Evolutionary conservation across 1,284 basidiomycete genomes (phyloP).

Genomic region (Caloboletus firmus): DNA sequence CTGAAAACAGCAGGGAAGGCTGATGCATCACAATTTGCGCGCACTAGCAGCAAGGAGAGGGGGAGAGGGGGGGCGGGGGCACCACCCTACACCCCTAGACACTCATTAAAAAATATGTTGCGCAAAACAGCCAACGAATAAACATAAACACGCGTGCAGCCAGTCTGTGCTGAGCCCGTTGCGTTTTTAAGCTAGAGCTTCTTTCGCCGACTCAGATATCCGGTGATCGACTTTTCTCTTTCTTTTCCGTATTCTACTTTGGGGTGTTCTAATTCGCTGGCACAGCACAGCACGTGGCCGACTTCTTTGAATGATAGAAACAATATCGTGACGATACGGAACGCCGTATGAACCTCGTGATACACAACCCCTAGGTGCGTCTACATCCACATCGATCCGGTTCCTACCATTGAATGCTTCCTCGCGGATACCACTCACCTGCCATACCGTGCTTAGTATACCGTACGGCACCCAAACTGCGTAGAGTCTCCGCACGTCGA

Average conservation of each 20-base stretch:
- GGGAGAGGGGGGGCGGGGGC: too few relatives aligned
- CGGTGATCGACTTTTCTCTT: not conserved
- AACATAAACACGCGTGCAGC: too few relatives aligned
- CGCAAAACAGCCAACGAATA: too few relatives aligned
- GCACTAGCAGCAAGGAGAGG: too few relatives aligned
- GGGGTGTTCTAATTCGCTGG: constrained; percentile 2
- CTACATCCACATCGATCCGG: not conserved
- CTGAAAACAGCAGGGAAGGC: not conserved
- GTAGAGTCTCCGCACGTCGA: not conserved
- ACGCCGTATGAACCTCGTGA: not conserved
- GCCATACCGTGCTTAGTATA: not conserved
- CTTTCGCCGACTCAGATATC: not conserved
- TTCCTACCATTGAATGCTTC: not conserved
- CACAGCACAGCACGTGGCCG: not conserved
- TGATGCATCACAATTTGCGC: too few relatives aligned
- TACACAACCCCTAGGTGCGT: not conserved
- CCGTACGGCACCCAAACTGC: too few relatives aligned
- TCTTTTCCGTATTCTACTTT: not conserved
- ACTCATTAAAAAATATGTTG: too few relatives aligned
- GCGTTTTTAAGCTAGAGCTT: too few relatives aligned
- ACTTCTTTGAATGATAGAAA: constrained; percentile 4
- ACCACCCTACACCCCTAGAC: too few relatives aligned
- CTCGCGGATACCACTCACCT: not conserved
- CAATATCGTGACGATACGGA: not conserved
- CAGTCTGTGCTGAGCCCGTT: not conserved